These are phyloP conservation scores for Sporobolomyces pararoseus DNA, from an alignment of 768 basidiomycete genomes.

Conservation along the genomic window DNA sequence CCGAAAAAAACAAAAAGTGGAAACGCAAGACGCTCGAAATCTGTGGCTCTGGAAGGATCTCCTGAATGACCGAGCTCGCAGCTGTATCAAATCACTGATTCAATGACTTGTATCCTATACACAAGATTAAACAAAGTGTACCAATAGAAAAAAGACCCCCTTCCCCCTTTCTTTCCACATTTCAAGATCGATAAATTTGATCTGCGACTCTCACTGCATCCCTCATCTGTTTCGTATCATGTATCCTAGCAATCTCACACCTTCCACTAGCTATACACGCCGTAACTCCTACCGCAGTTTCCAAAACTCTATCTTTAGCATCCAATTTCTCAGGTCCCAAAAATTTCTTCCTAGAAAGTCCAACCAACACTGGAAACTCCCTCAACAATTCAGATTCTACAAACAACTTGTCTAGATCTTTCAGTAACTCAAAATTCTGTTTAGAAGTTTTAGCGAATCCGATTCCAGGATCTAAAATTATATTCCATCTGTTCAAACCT, in stretches of 20 bases:
- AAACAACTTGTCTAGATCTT: constrained; percentile 53
- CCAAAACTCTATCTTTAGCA: constrained; percentile 69
- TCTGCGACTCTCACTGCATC: constrained; percentile 69
- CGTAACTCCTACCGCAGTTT: constrained; percentile 71
- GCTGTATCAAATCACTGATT: too few species aligned
- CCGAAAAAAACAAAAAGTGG: too few species aligned
- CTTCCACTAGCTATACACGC: constrained; percentile 72
- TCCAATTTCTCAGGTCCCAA: constrained; percentile 58
- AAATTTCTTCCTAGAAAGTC: constrained; percentile 79
- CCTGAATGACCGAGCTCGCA: too few species aligned
- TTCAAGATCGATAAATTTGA: constrained; percentile 58
- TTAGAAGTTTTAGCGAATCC: constrained; percentile 85
- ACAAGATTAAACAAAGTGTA: too few species aligned
- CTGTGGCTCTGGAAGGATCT: too few species aligned
- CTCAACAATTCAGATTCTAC: constrained; percentile 24
- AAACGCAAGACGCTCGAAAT: too few species aligned
- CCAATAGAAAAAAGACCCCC: too few species aligned
- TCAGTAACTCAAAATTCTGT: constrained; percentile 68
- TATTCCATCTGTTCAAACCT: constrained; percentile 78
- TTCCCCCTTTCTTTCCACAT: too few species aligned
- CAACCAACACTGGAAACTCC: constrained; percentile 62
- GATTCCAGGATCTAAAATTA: constrained; percentile 85
- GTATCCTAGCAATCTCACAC: constrained; percentile 67
- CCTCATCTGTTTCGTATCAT: constrained; percentile 67
- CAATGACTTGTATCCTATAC: too few species aligned